Base-by-base conservation (phyloP, 2,329 filamentous ascomycete genomes). In the Clonostachys rosea region DNA sequence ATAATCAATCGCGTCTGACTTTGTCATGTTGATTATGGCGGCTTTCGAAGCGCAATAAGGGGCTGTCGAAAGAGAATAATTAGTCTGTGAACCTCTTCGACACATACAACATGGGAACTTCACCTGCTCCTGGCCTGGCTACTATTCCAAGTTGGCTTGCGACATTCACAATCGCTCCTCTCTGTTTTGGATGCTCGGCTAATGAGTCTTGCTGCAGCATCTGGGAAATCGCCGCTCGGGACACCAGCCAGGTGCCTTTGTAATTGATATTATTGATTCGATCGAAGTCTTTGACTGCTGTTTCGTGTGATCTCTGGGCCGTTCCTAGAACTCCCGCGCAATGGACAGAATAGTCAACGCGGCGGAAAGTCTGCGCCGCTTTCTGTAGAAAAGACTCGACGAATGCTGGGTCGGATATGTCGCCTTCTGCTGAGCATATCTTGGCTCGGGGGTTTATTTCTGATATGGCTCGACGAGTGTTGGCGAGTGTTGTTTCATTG, bases 31-130 rank as follows among this genome's bases (percentile, higher is more conserved):
- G 44, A 83, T 74, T 3, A 83, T 70, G 0, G 78, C 79, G 13
- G 78, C 72, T 51, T 83, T 84, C 5, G 76, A 80, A 0, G 73
- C 75, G 46, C 75, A 81, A 50, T 82, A 83, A 2, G 76, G 69
- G 10, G 76, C 76, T 77, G 13, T 34, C n/a, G 41, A 30, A 1
- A 30, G 3, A 39, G 9, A 16, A 14, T 16, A 12, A 18, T 39
- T 34, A 42, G 20, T 47, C 17, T 39, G 30, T 40, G 8, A 34
- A 12, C 17, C 18, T 3, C n/a, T 6, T 36, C 33, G 20, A 64
- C 70, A 59, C 51, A 72, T 70, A 33, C 60, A 10, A 14, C 9
- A 18, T 1, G 24, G 9, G 4, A 30, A 10, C 3, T 40, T 14
- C 44, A 47, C 46, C 40, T 43, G 74, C 73, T 37, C 56, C 62